A percentile compares a stretch with the other conserved stretches of the same genome.
phyloP scores from a whole-genome alignment of 805 yeast species.

The Pichia paraexigua region DNA sequence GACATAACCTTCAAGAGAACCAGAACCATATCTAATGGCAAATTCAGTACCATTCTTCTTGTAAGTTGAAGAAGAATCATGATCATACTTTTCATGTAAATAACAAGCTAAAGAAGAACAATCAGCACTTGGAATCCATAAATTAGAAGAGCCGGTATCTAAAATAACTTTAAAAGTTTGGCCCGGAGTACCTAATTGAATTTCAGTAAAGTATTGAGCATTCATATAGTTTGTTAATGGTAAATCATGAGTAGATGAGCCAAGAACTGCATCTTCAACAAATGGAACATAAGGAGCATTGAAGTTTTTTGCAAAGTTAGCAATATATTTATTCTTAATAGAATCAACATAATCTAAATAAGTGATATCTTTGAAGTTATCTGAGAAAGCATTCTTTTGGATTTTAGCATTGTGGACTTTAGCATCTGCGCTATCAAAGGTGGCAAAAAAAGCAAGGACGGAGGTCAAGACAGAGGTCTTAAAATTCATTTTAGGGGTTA shows the following conservation, averaged over 20 bases:
- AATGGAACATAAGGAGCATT: conserved; percentile 37
- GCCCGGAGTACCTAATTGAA: conserved; percentile 85
- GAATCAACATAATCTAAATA: conserved; percentile 42
- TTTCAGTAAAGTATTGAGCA: conserved; percentile 94
- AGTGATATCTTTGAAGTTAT: conserved; percentile 36
- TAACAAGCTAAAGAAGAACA: conserved; percentile 94
- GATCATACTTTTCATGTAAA: conserved; percentile 87
- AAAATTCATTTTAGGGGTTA: conserved; percentile 1
- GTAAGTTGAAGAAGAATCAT: conserved; percentile 72
- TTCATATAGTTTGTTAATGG: conserved; percentile 91
- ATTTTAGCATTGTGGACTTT: conserved; percentile 40
- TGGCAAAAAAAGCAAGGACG: conserved; percentile 15
- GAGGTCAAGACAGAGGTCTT: conserved; percentile 31
- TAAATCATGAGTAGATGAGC: conserved; percentile 49
- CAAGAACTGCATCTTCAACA: conserved; percentile 21
- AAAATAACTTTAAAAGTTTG: conserved; percentile 89
- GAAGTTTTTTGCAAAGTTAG: conserved; percentile 11
- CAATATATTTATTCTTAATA: conserved; percentile 41
- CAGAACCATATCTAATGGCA: conserved; percentile 86
- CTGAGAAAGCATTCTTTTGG: conserved; percentile 39
- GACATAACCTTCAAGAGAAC: conserved; percentile 84
- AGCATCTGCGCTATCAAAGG: conserved; percentile 29
- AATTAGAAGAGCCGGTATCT: conserved; percentile 94
- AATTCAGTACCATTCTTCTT: conserved; percentile 81
- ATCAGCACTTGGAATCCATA: conserved; percentile 90